phyloP scores from a whole-genome alignment of 2,329 filamentous ascomycete genomes.

The Arthrobotrys entomopaga region DNA sequence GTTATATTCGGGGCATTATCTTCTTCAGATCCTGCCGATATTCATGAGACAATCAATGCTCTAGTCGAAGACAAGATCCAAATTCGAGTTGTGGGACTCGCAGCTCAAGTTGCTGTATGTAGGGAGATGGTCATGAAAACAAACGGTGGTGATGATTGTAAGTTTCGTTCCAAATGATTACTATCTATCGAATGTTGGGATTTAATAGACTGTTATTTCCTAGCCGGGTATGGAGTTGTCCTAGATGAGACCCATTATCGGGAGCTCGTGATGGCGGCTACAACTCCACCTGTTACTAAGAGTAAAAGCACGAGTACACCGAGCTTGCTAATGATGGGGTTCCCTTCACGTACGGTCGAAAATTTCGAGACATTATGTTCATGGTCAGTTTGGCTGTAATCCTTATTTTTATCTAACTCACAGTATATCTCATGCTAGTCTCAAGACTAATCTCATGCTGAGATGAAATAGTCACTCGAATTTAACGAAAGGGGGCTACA shows the following conservation, averaged over 20 bases:
- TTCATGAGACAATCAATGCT: constrained; percentile 84
- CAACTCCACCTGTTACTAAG: constrained; percentile 86
- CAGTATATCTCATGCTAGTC: constrained; percentile 29
- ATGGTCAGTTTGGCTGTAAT: constrained; percentile 64
- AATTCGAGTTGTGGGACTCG: constrained; percentile 87
- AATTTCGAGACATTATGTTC: constrained; percentile 81
- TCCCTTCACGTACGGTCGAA: constrained; percentile 85
- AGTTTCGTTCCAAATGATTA: not conserved
- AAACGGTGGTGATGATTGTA: constrained; percentile 77
- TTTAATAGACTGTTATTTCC: not conserved
- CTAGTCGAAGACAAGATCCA: constrained; percentile 85
- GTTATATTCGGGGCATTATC: constrained; percentile 91
- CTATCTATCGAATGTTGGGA: not conserved
- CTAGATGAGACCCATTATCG: constrained; percentile 87
- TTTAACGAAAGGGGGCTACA: constrained; percentile 75
- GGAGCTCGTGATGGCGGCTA: constrained; percentile 86
- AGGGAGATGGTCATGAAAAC: constrained; percentile 87
- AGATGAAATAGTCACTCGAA: constrained; percentile 57
- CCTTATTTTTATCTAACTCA: no score
- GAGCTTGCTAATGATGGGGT: constrained; percentile 94
- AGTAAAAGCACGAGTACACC: constrained; percentile 70
- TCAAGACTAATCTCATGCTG: not conserved
- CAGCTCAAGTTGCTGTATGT: constrained; percentile 92
- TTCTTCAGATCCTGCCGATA: constrained; percentile 92
- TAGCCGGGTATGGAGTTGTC: constrained; percentile 78